Evolutionary conservation across 257 asterid genomes (phyloP).

Genomic region (Leptodermis oblonga): DNA sequence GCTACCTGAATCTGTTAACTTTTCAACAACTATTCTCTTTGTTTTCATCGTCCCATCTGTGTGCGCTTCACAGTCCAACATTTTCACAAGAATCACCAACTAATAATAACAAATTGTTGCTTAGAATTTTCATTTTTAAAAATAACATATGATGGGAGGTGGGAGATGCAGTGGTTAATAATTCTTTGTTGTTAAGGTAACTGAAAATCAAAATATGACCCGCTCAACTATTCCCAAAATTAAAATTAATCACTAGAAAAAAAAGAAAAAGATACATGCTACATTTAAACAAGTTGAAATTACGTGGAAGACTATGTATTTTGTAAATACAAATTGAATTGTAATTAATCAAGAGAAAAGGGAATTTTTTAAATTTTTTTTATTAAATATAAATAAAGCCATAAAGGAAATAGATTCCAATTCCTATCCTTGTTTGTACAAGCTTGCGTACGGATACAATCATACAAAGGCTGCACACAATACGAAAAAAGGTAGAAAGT

Average conservation of each 20-base stretch:
- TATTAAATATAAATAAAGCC: no score
- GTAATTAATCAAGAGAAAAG: no score
- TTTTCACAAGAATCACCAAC: not conserved
- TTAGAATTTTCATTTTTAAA: not conserved
- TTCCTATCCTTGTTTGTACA: no score
- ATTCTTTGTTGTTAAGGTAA: not conserved
- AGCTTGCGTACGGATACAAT: constrained; percentile 2
- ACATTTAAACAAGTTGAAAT: no score
- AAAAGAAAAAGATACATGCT: no score
- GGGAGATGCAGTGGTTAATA: not conserved
- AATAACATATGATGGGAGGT: no score
- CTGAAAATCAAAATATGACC: not conserved
- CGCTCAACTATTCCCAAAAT: not conserved
- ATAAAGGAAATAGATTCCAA: no score
- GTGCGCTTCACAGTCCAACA: not conserved
- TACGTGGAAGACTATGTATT: no score
- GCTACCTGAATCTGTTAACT: constrained; percentile 37
- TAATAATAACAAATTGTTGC: not conserved
- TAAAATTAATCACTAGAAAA: no score
- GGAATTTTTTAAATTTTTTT: no score
- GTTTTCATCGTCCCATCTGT: constrained; percentile 23
- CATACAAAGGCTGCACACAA: not conserved
- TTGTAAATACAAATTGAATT: no score
- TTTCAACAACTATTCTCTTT: not conserved
- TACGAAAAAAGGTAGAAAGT: no score